Evolutionary conservation across 164 flowering plant genomes (phyloP).

Genomic region (Vitis cinerea): DNA sequence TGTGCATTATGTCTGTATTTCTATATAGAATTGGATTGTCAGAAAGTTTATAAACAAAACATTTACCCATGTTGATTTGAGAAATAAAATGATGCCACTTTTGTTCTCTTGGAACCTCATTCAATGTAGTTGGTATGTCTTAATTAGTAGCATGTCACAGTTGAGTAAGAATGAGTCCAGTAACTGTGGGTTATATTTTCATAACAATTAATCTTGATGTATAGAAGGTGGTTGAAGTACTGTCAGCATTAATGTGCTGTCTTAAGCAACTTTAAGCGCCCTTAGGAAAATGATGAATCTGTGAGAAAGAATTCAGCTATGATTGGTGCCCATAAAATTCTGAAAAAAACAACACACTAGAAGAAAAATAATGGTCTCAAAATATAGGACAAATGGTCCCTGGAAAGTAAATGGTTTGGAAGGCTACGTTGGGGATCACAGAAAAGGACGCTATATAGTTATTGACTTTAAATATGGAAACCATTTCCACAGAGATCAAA

Average conservation of each 20-base stretch:
- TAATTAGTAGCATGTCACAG: neutral
- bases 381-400: neutral
- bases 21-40: no score
- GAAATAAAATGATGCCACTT: neutral
- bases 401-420: neutral
- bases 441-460: neutral
- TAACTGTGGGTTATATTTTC: neutral
- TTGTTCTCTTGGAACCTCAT: neutral
- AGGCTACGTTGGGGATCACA: neutral
- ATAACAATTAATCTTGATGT: neutral
- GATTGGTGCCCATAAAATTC: neutral
- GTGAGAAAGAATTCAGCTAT: neutral
- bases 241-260: neutral
- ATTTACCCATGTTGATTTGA: neutral
- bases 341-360: neutral
- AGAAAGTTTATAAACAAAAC: no score
- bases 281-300: neutral
- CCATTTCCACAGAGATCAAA: neutral
- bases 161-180: neutral
- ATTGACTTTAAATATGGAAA: neutral
- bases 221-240: neutral
- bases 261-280: neutral
- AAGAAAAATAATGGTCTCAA: no score
- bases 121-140: neutral
- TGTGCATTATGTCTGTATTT: no score